Evolutionary conservation across 2,329 filamentous ascomycete species (phyloP).

Genomic region (Aspergillaceae sp.): DNA sequence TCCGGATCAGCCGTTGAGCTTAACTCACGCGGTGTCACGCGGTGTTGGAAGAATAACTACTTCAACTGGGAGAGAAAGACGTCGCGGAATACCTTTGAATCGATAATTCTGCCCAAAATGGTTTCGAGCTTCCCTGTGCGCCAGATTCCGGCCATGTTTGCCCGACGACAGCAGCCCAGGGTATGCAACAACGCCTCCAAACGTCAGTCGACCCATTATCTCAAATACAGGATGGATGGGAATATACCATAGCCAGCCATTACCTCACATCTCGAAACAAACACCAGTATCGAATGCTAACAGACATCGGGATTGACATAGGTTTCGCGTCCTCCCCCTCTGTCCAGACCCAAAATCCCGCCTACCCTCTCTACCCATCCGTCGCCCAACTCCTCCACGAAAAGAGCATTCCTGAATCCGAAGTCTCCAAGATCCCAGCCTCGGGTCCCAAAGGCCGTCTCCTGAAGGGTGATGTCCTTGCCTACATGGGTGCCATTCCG

Average conservation of each 20-base stretch:
- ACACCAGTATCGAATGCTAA: neutral
- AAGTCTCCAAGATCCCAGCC: slow-evolving; percentile 71
- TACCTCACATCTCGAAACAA: too few species aligned
- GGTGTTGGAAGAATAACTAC: neutral
- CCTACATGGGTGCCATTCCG: slow-evolving; percentile 72
- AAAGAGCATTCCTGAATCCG: slow-evolving; percentile 66
- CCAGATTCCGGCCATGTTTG: slow-evolving; percentile 26
- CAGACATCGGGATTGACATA: slow-evolving; percentile 6
- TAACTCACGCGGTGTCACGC: neutral
- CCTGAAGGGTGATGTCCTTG: slow-evolving; percentile 90
- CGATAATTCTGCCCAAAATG: slow-evolving; percentile 15
- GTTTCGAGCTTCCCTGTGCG: slow-evolving; percentile 24
- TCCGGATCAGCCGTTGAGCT: slow-evolving; percentile 3
- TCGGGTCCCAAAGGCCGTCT: slow-evolving; percentile 82
- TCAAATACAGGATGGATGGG: neutral
- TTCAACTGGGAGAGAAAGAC: slow-evolving; percentile 7
- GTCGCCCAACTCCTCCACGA: slow-evolving; percentile 73
- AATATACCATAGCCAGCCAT: neutral
- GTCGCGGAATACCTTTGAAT: neutral
- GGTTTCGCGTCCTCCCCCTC: slow-evolving; percentile 28
- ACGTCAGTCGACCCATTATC: slow-evolving; percentile 24
- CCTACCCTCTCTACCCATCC: slow-evolving; percentile 57
- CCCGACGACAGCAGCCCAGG: slow-evolving; percentile 27
- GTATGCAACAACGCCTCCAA: slow-evolving; percentile 19
- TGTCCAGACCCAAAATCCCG: slow-evolving; percentile 32